Conservation (phyloP, 495 filamentous ascomycete species). For the Aspergillus heteromorphus region DNA sequence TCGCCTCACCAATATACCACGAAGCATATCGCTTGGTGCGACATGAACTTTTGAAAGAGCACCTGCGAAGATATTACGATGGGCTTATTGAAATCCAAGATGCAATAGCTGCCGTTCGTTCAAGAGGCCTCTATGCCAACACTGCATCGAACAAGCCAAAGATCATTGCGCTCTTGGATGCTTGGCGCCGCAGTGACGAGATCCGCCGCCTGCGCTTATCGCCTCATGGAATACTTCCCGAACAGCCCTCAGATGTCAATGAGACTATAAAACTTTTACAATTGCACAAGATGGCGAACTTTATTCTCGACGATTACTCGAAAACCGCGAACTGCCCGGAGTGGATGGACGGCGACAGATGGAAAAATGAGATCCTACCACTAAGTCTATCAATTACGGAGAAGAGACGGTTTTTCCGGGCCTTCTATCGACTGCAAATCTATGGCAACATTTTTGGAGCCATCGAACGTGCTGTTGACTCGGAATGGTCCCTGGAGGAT, state of each 20-base stretch:
- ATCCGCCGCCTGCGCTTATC: too few species aligned
- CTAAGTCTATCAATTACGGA: neutral
- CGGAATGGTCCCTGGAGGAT: neutral
- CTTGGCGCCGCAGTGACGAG: slow-evolving; percentile 7
- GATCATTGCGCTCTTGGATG: slow-evolving; percentile 8
- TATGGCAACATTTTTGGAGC: neutral
- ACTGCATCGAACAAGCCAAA: slow-evolving; percentile 3
- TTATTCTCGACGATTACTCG: neutral
- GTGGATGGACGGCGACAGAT: neutral
- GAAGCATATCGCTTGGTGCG: neutral
- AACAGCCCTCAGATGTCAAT: neutral
- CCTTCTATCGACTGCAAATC: slow-evolving; percentile 6
- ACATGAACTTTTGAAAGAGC: neutral
- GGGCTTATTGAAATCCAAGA: slow-evolving; percentile 5
- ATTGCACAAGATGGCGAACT: neutral
- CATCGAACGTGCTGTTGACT: neutral
- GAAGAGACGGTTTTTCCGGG: slow-evolving; percentile 1
- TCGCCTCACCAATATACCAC: neutral
- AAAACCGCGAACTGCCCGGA: neutral
- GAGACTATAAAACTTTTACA: neutral
- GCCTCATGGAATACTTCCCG: too few species aligned
- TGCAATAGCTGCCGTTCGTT: slow-evolving; percentile 14
- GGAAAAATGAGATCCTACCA: neutral
- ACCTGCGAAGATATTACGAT: too few species aligned
- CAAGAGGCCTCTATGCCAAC: neutral